Conservation (phyloP, 108 stramenopile species). For the Nannochloropsis oceanica region DNA sequence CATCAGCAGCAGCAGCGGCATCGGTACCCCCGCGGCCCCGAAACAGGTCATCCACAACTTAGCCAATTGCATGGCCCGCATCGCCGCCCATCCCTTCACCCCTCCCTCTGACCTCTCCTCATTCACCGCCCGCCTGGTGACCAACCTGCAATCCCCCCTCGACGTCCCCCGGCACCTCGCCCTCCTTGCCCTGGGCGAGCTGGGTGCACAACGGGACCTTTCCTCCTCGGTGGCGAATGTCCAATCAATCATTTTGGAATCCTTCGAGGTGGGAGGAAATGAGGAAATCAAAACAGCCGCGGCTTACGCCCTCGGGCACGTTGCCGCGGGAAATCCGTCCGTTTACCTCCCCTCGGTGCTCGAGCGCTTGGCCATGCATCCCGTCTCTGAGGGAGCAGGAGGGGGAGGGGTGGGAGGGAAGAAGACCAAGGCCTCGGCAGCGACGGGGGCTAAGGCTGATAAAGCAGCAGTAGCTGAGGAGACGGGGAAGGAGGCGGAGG, state of each 20-base stretch:
- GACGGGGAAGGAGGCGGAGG: not conserved
- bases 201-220: slow-evolving; percentile 66
- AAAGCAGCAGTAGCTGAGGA: not conserved
- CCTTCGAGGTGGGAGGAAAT: slow-evolving; percentile 49
- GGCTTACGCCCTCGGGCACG: slow-evolving; percentile 72
- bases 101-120: not conserved
- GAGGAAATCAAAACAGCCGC: slow-evolving; percentile 89
- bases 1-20: not conserved
- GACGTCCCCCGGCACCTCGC: slow-evolving; percentile 46
- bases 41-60: not conserved
- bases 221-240: not conserved
- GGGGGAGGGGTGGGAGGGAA: not conserved
- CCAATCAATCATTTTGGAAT: slow-evolving; percentile 46
- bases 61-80: not conserved
- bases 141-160: slow-evolving; percentile 26
- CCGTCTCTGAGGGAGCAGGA: not conserved
- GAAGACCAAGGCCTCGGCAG: too few relatives aligned
- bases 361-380: not conserved
- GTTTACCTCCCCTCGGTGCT: slow-evolving; percentile 7
- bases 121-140: slow-evolving; percentile 28
- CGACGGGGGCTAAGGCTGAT: not conserved
- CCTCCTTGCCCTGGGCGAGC: slow-evolving; percentile 68
- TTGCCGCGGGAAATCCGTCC: slow-evolving; percentile 59
- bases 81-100: not conserved
- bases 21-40: not conserved